These are phyloP conservation scores for Lasiosphaeria ovina DNA, from an alignment of 495 filamentous ascomycete species.

Conservation along the genomic window DNA sequence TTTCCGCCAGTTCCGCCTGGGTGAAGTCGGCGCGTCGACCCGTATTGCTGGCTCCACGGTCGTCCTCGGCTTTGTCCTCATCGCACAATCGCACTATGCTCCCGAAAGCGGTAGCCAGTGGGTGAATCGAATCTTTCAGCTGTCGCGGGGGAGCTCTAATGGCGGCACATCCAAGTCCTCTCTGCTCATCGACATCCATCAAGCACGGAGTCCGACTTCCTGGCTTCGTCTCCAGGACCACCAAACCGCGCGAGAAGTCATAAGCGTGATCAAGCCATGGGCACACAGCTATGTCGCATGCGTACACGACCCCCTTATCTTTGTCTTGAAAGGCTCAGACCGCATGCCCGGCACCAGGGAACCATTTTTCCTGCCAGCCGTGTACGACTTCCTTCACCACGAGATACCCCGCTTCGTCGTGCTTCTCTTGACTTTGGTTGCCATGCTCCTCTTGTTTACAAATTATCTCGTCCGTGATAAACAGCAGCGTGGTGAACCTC, in stretches of 20 bases:
- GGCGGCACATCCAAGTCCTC: slow-evolving; percentile 37
- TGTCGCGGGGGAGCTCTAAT: slow-evolving; percentile 23
- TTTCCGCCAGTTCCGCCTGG: slow-evolving; percentile 47
- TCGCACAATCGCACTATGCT: slow-evolving; percentile 66
- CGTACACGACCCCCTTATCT: slow-evolving; percentile 64
- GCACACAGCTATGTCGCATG: slow-evolving; percentile 64
- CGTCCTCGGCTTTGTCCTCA: slow-evolving; percentile 58
- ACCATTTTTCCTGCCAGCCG: slow-evolving; percentile 46
- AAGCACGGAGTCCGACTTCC: slow-evolving; percentile 63
- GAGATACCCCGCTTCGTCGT: slow-evolving; percentile 57
- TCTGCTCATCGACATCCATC: slow-evolving; percentile 54
- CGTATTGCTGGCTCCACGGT: slow-evolving; percentile 60
- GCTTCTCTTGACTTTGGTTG: slow-evolving; percentile 52
- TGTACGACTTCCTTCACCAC: slow-evolving; percentile 56
- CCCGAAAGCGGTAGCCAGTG: slow-evolving; percentile 47
- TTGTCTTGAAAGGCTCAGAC: slow-evolving; percentile 63
- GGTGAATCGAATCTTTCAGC: slow-evolving; percentile 37
- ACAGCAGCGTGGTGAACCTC: slow-evolving; percentile 25
- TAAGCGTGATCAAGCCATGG: slow-evolving; percentile 63
- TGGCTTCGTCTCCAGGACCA: slow-evolving; percentile 74
- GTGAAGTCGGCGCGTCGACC: slow-evolving; percentile 54
- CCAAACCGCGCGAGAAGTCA: slow-evolving; percentile 68
- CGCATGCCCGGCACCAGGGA: slow-evolving; percentile 46
- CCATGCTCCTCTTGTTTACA: slow-evolving; percentile 60
- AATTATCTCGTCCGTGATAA: slow-evolving; percentile 62